Base-by-base conservation (phyloP, 78 protist genomes). In the Pelomyxa schiedti region DNA sequence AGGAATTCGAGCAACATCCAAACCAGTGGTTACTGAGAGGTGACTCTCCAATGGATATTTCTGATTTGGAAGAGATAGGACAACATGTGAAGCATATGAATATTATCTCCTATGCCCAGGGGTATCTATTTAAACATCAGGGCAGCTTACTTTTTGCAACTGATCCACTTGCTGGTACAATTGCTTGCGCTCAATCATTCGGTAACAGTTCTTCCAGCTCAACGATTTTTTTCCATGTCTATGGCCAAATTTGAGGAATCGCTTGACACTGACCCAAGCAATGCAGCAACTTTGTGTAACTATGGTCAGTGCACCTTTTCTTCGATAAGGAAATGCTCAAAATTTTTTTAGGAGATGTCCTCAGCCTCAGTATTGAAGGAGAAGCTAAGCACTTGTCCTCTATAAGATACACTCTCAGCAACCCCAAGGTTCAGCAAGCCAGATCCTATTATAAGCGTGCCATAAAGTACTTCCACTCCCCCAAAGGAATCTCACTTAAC, bases 31-130 rank as follows among this genome's bases (percentile, higher is more conserved):
- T 81, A 7, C 66, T 69, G 8, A 43, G 76, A 36, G 86, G 86
- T 47, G 80, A 75, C 8, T 8, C 74, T 35, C 86, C 86, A 8
- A 28, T 81, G 43, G 86, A 81, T 30, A 72, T 81, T 37, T 76
- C 75, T 9, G 88, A 83, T 53, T 72, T 83, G 1, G 88, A 83
- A 5, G 88, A 83, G 40, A 83, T 83, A 63, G 88, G 88, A 4
- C 58, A 66, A 22, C 71, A 82, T 6, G 78, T 83, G 0, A 83
- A 83, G 36, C 79, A 83, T 42, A 74, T 83, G 16, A 81, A 81
- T 26, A 78, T 77, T 29, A 76, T 77, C 77, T 73, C 78, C 30
- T 78, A 68, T 0, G 88, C 88, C 8, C 82, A 78, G 29, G 88
- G 88, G 26, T 83, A 77, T 40, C 26, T 83, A 9, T 83, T 74